These are phyloP conservation scores for Tetracladium maxilliforme DNA, from an alignment of 2,329 filamentous ascomycete species.

Conservation along the genomic window DNA sequence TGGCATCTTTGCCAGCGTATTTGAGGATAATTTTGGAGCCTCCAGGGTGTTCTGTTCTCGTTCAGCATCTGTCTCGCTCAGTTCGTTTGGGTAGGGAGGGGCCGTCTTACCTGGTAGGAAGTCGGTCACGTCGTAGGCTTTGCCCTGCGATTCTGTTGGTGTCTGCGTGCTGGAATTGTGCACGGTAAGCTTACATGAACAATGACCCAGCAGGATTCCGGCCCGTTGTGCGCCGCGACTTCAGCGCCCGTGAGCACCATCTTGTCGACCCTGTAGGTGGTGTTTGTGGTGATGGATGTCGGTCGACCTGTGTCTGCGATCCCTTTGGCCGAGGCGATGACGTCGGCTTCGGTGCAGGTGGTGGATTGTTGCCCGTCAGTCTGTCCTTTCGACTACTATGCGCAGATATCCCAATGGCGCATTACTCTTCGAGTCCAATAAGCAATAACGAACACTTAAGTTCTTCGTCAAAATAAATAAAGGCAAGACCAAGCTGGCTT, in stretches of 20 bases:
- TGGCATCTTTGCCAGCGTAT: constrained; percentile 90
- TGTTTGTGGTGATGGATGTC: too few species aligned
- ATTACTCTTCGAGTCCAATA: too few species aligned
- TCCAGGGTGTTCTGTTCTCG: constrained; percentile 60
- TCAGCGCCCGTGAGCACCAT: constrained; percentile 33
- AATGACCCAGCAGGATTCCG: constrained; percentile 84
- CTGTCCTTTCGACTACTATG: too few species aligned
- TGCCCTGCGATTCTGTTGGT: constrained; percentile 27
- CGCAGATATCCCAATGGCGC: too few species aligned
- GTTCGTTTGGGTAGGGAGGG: constrained; percentile 1
- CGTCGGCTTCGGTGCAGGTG: too few species aligned
- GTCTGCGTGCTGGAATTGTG: not conserved
- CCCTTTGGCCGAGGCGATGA: too few species aligned
- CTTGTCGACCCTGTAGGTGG: too few species aligned
- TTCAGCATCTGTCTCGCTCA: constrained; percentile 4
- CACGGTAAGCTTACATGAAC: constrained; percentile 52
- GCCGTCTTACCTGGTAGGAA: constrained; percentile 54
- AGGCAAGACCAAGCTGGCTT: too few species aligned
- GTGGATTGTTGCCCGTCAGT: too few species aligned
- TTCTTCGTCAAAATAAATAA: too few species aligned
- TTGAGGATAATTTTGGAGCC: constrained; percentile 90
- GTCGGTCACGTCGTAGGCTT: constrained; percentile 81
- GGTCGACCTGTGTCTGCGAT: too few species aligned
- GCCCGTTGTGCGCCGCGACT: constrained; percentile 60
- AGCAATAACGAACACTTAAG: too few species aligned